Percentiles rank a stretch among this genome's conserved stretches.
phyloP scores from a whole-genome alignment of 345 rosid genomes.

The Brassica cretica region DNA sequence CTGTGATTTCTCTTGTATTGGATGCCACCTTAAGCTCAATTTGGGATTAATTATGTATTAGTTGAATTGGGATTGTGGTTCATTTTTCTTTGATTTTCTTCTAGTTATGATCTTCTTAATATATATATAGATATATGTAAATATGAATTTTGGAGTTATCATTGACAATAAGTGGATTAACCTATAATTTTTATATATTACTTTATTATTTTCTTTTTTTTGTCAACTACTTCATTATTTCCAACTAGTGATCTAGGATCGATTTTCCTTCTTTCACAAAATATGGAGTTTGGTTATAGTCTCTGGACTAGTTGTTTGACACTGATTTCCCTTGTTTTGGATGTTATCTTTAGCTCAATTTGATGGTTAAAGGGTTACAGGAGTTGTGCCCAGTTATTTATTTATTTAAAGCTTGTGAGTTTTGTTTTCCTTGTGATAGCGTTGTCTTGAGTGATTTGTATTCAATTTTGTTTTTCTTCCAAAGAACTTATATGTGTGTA shows the following conservation, averaged over 20 bases:
- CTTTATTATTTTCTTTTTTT: background rate
- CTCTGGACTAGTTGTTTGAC: background rate
- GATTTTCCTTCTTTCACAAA: background rate
- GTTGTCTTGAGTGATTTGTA: background rate
- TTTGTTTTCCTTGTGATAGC: background rate
- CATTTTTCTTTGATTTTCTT: background rate
- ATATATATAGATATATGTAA: background rate
- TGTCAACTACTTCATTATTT: background rate
- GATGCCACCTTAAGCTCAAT: background rate
- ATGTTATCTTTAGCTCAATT: background rate
- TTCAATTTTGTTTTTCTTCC: background rate
- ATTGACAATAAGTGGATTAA: background rate
- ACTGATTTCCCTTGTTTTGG: background rate
- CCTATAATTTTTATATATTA: background rate
- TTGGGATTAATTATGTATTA: background rate
- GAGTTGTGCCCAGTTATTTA: background rate
- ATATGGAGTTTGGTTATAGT: background rate
- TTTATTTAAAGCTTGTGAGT: background rate
- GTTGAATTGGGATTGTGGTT: background rate
- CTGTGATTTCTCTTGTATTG: background rate
- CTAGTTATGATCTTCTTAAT: background rate
- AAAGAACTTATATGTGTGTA: background rate
- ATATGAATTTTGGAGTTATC: background rate
- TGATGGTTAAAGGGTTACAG: background rate
- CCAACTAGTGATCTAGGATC: background rate